Conservation (phyloP, 2,329 filamentous ascomycete species). For the Akanthomyces dipterigenus region DNA sequence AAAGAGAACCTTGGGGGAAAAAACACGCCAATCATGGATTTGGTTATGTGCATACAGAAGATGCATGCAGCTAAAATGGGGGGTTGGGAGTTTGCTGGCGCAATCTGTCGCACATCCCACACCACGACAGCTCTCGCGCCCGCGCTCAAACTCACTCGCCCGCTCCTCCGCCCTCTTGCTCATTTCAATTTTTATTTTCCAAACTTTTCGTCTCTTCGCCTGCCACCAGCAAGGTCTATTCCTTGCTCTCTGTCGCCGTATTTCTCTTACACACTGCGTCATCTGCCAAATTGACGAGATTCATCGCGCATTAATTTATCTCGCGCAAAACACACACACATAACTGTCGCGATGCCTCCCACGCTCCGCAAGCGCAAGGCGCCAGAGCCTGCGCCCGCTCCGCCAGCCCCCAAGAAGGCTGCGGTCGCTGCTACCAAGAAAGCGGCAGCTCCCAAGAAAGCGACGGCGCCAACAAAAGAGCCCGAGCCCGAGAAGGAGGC, state of each 20-base stretch:
- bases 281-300: not conserved
- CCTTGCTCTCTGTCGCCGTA: not conserved
- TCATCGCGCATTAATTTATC: not conserved
- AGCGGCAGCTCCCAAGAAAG: constrained; percentile 30
- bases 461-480: constrained; percentile 23
- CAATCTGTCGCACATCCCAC: constrained; percentile 4
- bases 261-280: not conserved
- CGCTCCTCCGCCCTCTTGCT: constrained; percentile 6
- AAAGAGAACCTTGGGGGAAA: not conserved
- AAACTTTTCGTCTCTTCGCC: not conserved
- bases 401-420: constrained; percentile 36
- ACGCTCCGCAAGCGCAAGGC: constrained; percentile 58
- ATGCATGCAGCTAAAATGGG: not conserved
- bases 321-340: not conserved
- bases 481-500: constrained; percentile 22
- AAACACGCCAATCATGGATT: not conserved
- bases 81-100: not conserved
- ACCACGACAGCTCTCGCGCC: constrained; percentile 12
- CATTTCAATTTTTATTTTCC: constrained; percentile 9
- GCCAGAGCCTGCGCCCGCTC: constrained; percentile 37
- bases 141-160: constrained; percentile 15
- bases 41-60: too few species aligned
- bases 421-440: constrained; percentile 28
- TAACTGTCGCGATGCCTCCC: constrained; percentile 41
- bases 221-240: not conserved